phyloP scores from a whole-genome alignment of 805 yeast genomes.

The Saccharomycopsis fermentans region DNA sequence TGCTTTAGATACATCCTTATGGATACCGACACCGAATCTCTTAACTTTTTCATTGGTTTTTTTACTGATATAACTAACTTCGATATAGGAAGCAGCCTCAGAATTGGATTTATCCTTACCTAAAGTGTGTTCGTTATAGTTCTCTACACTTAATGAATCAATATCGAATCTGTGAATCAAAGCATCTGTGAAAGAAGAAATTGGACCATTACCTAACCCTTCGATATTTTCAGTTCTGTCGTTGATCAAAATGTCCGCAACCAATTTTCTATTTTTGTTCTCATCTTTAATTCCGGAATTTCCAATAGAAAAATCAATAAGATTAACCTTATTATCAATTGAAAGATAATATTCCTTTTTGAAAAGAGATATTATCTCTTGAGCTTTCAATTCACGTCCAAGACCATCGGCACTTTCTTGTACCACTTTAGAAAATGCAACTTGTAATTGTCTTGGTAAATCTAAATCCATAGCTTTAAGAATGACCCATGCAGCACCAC shows the following conservation, averaged over 20 bases:
- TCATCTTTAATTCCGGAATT: conserved; percentile 24
- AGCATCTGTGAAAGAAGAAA: conserved; percentile 63
- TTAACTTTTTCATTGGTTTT: conserved; percentile 32
- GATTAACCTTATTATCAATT: conserved; percentile 23
- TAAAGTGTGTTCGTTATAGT: conserved; percentile 63
- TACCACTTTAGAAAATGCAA: conserved; percentile 54
- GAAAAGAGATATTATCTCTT: conserved; percentile 53
- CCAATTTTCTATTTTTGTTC: conserved; percentile 34
- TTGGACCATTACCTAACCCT: conserved; percentile 73
- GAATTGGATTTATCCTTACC: conserved; percentile 56
- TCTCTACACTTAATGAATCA: conserved; percentile 45
- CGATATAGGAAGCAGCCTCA: conserved; percentile 69
- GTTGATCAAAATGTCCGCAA: conserved; percentile 32
- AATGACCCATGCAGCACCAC: conserved; percentile 80
- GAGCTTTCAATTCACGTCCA: conserved; percentile 61
- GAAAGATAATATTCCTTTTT: conserved; percentile 44
- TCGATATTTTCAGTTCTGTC: conserved; percentile 28
- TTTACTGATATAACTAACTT: conserved; percentile 35
- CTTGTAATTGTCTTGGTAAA: conserved; percentile 62
- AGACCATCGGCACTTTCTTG: conserved; percentile 53
- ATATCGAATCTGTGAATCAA: conserved; percentile 41
- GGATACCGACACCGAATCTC: conserved; percentile 88
- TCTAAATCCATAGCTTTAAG: conserved; percentile 63
- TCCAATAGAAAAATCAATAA: conserved; percentile 34
- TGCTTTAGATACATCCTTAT: conserved; percentile 83